Evolutionary conservation across 805 yeast genomes (phyloP), one percentile per base, ranked within the genome.

Genomic region (Candida bentonensis): DNA sequence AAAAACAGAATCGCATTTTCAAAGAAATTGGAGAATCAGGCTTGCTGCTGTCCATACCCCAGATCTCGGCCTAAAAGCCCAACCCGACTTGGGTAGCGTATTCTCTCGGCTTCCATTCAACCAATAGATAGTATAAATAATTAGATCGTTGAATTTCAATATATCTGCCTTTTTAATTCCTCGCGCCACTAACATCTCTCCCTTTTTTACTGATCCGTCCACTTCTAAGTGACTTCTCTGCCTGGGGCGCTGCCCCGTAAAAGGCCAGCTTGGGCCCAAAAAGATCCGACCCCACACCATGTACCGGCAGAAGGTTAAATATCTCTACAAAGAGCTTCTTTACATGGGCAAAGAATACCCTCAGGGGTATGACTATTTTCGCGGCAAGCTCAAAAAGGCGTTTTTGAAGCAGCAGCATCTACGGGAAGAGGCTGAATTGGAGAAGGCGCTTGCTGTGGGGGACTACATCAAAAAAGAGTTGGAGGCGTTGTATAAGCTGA

Each of bases 261-360:
- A 25, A 25, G 27, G 27, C 11, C 13, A 25, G 27, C 27, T 13
- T 13, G 13, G 27, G 11, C 27, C 13, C 13, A 13, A 25, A 13
- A 7, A 7, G 27, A 25, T 9, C 13, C 13, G 7, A 25, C 27
- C 27, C 27, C 27, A 13, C 11, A 25, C 13, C 13, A 9, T 25
- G 27, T 25, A 25, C 7, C 27, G 27, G 7, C 27, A 11, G 17
- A 9, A 30, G n/a, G 36, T 30, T 17, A 9, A 15, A 9, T 58
- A 57, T 40, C 54, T 56, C 22, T 64, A 59, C 57, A 64, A 64
- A 45, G 67, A 64, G 40, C 55, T 64, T 28, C 51, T 63, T 4
- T 64, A 58, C 44, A 49, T 64, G 59, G 67, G 65, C 15, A 51
- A 54, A 22, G 66, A 61, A 28, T 64, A 63, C 44, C 68, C 68